Conservation (phyloP, 1,284 basidiomycete species). For the Marasmius fiardii region DNA sequence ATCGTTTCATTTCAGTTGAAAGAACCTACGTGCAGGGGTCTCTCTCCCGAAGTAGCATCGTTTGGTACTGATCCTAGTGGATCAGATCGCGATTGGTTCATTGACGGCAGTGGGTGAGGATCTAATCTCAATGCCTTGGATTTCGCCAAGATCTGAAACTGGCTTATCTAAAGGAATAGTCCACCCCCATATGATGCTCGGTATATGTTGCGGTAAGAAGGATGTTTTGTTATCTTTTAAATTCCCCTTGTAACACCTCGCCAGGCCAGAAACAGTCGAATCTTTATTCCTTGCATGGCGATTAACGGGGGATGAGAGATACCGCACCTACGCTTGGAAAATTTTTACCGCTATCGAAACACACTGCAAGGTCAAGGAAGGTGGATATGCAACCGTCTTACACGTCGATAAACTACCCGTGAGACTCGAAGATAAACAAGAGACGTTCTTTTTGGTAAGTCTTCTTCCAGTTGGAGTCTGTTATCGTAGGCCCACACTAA, state of each 20-base stretch:
- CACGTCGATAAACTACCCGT: constrained; percentile 58
- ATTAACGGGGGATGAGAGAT: constrained; percentile 62
- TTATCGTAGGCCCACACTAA: too few species aligned
- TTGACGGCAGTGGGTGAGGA: constrained; percentile 46
- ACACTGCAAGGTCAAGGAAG: constrained; percentile 56
- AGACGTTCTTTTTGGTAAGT: constrained; percentile 58
- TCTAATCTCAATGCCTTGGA: neutral
- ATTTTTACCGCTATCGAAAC: constrained; percentile 76
- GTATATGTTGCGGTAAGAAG: constrained; percentile 58
- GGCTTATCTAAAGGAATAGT: constrained; percentile 17
- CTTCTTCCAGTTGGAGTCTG: neutral
- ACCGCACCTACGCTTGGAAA: constrained; percentile 69
- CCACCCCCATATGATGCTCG: constrained; percentile 58
- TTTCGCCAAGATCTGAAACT: neutral
- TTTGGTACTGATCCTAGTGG: constrained; percentile 41
- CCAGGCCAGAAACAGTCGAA: constrained; percentile 75
- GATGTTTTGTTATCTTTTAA: neutral
- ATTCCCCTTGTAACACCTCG: neutral
- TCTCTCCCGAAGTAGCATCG: constrained; percentile 65
- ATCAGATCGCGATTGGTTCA: constrained; percentile 58
- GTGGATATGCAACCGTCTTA: constrained; percentile 69
- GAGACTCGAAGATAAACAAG: constrained; percentile 67
- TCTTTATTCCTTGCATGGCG: constrained; percentile 71
- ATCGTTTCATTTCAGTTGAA: constrained; percentile 33
- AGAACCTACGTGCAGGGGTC: constrained; percentile 31